Evolutionary conservation across 2,329 filamentous ascomycete genomes (phyloP).

Genomic region (Claviceps sorghi): DNA sequence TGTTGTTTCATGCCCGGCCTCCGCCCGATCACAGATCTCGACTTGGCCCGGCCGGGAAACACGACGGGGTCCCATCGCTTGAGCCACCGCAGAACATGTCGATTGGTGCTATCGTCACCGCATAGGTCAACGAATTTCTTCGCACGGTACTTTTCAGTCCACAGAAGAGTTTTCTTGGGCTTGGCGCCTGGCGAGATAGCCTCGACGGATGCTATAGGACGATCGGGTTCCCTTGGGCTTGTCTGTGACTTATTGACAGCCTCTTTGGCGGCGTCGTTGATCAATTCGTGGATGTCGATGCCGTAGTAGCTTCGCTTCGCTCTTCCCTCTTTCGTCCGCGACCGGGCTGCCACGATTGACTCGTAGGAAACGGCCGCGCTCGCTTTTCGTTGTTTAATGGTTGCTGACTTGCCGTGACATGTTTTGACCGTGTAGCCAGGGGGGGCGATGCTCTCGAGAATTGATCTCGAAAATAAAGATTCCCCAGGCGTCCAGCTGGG

Average conservation of each 20-base stretch:
- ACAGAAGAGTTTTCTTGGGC: conserved; percentile 47
- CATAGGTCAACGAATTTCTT: conserved; percentile 84
- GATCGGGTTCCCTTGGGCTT: conserved; percentile 14
- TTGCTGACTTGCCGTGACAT: conserved; percentile 41
- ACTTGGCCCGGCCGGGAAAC: conserved; percentile 60
- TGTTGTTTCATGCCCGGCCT: conserved; percentile 28
- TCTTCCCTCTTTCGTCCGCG: conserved; percentile 49
- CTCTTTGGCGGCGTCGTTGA: conserved; percentile 56
- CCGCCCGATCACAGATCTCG: conserved; percentile 32
- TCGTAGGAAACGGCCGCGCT: conserved; percentile 42
- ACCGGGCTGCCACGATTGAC: conserved; percentile 51
- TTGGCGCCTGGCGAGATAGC: conserved; percentile 20
- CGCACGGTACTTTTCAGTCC: conserved; percentile 96
- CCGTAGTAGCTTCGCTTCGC: conserved; percentile 75
- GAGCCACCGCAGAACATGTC: conserved; percentile 79
- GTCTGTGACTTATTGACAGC: conserved; percentile 23
- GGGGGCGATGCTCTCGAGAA: conserved; percentile 13
- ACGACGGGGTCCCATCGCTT: conserved; percentile 90
- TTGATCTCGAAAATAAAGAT: conserved; percentile 15
- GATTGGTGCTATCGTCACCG: conserved; percentile 87
- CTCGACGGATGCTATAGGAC: conserved; percentile 30
- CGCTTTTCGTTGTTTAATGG: conserved; percentile 39
- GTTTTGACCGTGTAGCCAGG: conserved; percentile 31
- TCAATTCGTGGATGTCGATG: conserved; percentile 73
- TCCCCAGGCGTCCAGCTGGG: conserved; percentile 11